Evolutionary conservation across 108 stramenopile genomes (phyloP).

Genomic region (Nitzschia sp.): DNA sequence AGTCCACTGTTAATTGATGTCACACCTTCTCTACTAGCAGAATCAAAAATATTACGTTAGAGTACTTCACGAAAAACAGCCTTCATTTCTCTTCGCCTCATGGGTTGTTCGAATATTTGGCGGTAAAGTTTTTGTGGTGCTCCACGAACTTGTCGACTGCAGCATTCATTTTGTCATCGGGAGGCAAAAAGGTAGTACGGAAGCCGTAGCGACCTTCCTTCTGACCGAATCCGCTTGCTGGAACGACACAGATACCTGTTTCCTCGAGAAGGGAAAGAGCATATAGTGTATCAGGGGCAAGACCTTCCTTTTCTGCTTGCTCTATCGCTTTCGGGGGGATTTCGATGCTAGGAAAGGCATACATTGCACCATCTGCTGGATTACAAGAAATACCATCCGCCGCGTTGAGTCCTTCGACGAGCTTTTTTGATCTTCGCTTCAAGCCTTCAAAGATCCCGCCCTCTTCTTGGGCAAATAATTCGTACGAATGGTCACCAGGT

Average conservation of each 20-base stretch:
- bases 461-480: conserved; percentile 60
- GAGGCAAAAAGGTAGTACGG: conserved; percentile 96
- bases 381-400: conserved; percentile 92
- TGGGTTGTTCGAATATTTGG: conserved; percentile 43
- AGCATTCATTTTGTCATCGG: conserved; percentile 72
- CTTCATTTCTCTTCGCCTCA: no score
- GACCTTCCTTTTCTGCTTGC: conserved; percentile 65
- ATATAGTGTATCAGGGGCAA: conserved; percentile 92
- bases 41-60: no score
- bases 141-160: conserved; percentile 73
- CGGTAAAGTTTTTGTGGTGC: conserved; percentile 87
- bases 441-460: conserved; percentile 66
- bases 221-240: conserved; percentile 96
- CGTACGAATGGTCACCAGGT: conserved; percentile 69
- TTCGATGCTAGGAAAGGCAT: conserved; percentile 89
- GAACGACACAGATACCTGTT: conserved; percentile 96
- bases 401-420: conserved; percentile 83
- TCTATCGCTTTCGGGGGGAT: conserved; percentile 82
- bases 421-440: conserved; percentile 64
- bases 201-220: conserved; percentile 90
- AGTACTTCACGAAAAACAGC: no score
- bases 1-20: no score
- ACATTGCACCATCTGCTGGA: conserved; percentile 95
- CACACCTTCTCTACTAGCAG: no score
- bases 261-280: conserved; percentile 86